phyloP scores from a whole-genome alignment of 805 yeast genomes.

The Metschnikowia similis region DNA sequence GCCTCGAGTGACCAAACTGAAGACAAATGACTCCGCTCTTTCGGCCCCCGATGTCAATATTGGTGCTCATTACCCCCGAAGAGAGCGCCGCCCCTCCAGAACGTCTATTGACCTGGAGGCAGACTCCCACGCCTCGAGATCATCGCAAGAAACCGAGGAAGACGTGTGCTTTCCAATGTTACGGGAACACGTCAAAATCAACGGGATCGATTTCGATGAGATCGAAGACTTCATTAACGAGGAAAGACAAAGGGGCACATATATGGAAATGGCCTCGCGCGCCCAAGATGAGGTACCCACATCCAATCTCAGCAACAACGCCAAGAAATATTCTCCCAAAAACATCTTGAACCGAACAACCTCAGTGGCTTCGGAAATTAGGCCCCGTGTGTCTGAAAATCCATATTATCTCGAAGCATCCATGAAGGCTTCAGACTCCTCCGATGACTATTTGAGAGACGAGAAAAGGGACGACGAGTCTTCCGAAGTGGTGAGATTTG shows the following conservation, averaged over 20 bases:
- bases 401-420: background rate
- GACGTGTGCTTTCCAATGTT: slow-evolving; percentile 96
- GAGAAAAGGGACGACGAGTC: slow-evolving; percentile 20
- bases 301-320: slow-evolving; percentile 42
- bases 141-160: slow-evolving; percentile 89
- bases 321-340: slow-evolving; percentile 60
- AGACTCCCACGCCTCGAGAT: slow-evolving; percentile 69
- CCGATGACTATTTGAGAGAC: slow-evolving; percentile 20
- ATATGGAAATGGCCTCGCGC: slow-evolving; percentile 18
- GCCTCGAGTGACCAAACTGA: slow-evolving; percentile 26
- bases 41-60: slow-evolving; percentile 9
- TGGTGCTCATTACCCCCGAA: slow-evolving; percentile 16
- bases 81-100: slow-evolving; percentile 33
- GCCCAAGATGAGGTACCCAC: slow-evolving; percentile 24
- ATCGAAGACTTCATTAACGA: slow-evolving; percentile 75
- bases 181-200: slow-evolving; percentile 52
- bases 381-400: background rate
- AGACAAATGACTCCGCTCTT: slow-evolving; percentile 15
- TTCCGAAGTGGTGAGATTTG: slow-evolving; percentile 37
- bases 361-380: background rate
- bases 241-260: slow-evolving; percentile 45
- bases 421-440: slow-evolving; percentile 19
- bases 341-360: slow-evolving; percentile 22
- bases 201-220: slow-evolving; percentile 88
- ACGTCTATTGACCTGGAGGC: slow-evolving; percentile 55